Evolutionary conservation across 2,329 filamentous ascomycete genomes (phyloP), one percentile per base, ranked within the genome.

Genomic region (Apiospora saccharicola): DNA sequence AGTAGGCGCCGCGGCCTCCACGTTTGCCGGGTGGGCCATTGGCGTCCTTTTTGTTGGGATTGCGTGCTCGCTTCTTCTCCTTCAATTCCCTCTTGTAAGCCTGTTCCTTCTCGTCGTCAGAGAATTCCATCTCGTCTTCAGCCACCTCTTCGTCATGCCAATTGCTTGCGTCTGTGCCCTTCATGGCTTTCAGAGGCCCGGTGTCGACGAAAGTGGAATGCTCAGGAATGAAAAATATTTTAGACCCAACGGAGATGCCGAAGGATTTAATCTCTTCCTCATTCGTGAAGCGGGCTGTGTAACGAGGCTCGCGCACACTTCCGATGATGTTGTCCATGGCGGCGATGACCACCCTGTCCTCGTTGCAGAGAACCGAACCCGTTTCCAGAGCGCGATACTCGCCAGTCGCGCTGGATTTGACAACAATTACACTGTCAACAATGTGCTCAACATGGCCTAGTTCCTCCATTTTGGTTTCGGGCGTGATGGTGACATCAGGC

Each of bases 141-240:
- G 85, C 91, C 10, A 95, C 89, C 83, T 98, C 96, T 81, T 99
- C 96, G 76, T 98, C 96, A 81, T 98, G 93, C 71, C 98, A 88
- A 80, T 98, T 98, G 70, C 94, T 97, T 12, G 96, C 96, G 82
- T 99, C 96, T 13, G 94, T 96, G 73, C 95, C 94, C 83, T 97
- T 98, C 78, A 93, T 81, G 70, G 87, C 88, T 81, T 92, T 93
- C 72, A 98, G 85, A 8, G 92, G 90, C 80, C 96, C 90, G 0
- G 96, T 98, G 79, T 98, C 96, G 71, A 98, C 94, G 77, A 93
- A 97, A 0, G 88, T 91, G 53, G 94, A 94, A 80, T 96, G 92
- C 12, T 90, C 85, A 64, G 92, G 89, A 3, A 96, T 91, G 79
- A 98, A 98, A 83, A 90, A 98, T 3, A 98, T 84, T 68, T 90